Conservation (phyloP, 176 grass and related monocot species). For the Phoenix roebelenii region DNA sequence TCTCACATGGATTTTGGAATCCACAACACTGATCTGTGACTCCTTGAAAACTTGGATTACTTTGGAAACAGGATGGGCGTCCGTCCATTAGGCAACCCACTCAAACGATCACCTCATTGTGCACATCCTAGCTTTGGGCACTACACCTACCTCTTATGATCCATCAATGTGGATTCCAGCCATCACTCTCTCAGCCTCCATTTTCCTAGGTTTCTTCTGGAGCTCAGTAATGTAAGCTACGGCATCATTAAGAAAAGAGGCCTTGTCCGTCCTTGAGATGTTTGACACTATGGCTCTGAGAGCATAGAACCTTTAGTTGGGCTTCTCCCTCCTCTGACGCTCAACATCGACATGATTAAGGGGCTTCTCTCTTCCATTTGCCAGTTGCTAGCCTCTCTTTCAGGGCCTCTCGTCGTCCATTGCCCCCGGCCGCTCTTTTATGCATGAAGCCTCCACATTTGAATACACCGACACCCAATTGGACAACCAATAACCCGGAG, state of each 20-base stretch:
- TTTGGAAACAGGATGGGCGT: background rate
- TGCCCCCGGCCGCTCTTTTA: background rate
- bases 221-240: conserved; percentile 7
- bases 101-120: conserved; percentile 1
- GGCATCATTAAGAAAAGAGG: conserved; percentile 8
- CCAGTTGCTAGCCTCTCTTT: conserved; percentile 7
- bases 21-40: conserved; percentile 1
- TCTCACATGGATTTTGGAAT: conserved; percentile 2
- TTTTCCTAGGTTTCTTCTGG: conserved; percentile 11
- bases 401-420: background rate
- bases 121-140: background rate
- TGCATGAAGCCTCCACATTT: background rate
- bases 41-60: conserved; percentile 8
- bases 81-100: background rate
- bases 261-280: conserved; percentile 16
- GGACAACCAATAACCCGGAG: background rate
- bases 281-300: conserved; percentile 11
- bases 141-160: background rate
- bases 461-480: background rate
- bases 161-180: background rate
- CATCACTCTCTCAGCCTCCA: conserved; percentile 12
- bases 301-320: conserved; percentile 6
- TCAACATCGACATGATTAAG: conserved; percentile 15
- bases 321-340: conserved; percentile 13
- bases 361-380: conserved; percentile 2